Conservation (phyloP, 2,329 filamentous ascomycete species). For the Triangularia verruculosa region DNA sequence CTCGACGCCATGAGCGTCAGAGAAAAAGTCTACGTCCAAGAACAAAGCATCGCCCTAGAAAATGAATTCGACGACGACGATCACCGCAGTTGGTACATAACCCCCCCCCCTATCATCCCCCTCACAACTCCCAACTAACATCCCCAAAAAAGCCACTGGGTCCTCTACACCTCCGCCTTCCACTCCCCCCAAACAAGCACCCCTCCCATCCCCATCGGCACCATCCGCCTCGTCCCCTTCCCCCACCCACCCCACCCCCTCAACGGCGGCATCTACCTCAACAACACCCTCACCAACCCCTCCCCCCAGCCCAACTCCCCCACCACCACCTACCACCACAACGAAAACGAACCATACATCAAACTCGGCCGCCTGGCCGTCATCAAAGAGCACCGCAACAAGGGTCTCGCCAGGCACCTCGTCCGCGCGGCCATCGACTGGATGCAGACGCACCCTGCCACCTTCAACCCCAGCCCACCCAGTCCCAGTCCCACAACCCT, state of each 20-base stretch:
- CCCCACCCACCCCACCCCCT: constrained; percentile 66
- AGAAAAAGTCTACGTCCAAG: constrained; percentile 57
- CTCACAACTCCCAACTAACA: background rate
- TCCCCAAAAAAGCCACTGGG: constrained; percentile 63
- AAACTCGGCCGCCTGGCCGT: constrained; percentile 80
- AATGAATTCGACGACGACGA: constrained; percentile 83
- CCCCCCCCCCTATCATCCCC: too few species aligned
- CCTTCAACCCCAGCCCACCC: constrained; percentile 54
- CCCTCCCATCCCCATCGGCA: constrained; percentile 60
- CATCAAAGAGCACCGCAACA: constrained; percentile 60
- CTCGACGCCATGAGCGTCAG: constrained; percentile 63
- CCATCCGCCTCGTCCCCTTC: constrained; percentile 77
- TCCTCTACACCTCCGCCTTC: constrained; percentile 68
- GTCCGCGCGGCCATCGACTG: constrained; percentile 67
- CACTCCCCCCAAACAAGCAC: constrained; percentile 45
- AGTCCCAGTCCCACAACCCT: constrained; percentile 44
- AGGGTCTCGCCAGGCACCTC: constrained; percentile 62
- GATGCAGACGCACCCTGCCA: constrained; percentile 58
- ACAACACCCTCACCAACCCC: constrained; percentile 37
- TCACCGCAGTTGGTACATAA: constrained; percentile 39
- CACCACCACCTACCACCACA: constrained; percentile 53
- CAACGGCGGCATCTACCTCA: constrained; percentile 47
- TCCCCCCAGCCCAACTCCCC: constrained; percentile 36
- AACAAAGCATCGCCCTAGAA: constrained; percentile 57
- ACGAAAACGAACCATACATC: constrained; percentile 70